Evolutionary conservation across 2,329 filamentous ascomycete species (phyloP), one percentile per base, ranked within the genome.

Genomic region (Lachnellula cervina): DNA sequence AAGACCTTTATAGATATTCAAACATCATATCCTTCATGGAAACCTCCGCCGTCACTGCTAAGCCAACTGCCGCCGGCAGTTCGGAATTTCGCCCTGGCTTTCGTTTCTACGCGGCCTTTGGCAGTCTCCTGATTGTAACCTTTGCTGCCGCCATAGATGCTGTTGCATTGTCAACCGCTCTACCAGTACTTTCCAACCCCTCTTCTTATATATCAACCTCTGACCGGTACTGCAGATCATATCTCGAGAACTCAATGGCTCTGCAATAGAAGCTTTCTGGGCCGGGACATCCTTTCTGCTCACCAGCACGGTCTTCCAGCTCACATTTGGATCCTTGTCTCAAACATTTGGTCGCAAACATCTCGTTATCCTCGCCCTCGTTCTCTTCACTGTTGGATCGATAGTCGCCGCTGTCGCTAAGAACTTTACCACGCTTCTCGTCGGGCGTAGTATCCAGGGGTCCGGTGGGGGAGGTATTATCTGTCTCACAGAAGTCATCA

Each of bases 281-380:
- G 79, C 83, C 11, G 86, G 84, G 1, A 88, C 84, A 4, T 82
- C 82, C n/a, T 89, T 86, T 61, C 73, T 89, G 3, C 77, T 89
- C 9, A 79, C 83, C 4, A 81, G 71, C 9, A 82, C 85, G 0
- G 78, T 83, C 40, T 74, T 80, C 45, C 78, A 83, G 62, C 82
- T 80, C 42, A 66, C 69, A 11, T 57, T 54, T 21, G 57, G 50
- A 5, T 56, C 56, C 3, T 43, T 62, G 8, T 57, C 58, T 13
- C 46, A 60, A 16, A 55, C 57, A 11, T 54, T 62, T 37, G 61
- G 61, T 13, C 55, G 61, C 13, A 52, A 55, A 17, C n/a, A 48
- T 3, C 35, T 63, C 11, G 34, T 59, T 21, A 47, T 60, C 14
- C n/a, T 48, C 23, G 54, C 56, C 0, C 25, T 59, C 7, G 14